Evolutionary conservation across 2,329 filamentous ascomycete genomes (phyloP), one percentile per base, ranked within the genome.

Genomic region (Cryphonectria nitschkei): DNA sequence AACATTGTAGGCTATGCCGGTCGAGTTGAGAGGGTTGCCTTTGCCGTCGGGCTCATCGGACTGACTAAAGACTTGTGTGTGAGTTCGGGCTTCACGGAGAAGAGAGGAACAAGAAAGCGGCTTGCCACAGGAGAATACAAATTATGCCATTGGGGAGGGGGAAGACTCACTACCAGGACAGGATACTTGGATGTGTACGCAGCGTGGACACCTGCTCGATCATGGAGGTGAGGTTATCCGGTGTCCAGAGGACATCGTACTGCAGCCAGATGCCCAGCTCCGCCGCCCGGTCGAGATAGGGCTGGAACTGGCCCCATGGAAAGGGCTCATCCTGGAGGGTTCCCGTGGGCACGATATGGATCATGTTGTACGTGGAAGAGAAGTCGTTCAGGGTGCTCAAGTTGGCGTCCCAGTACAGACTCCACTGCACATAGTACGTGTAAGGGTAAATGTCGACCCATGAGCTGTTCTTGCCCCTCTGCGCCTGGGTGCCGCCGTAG

Each of bases 1-100:
- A 60, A 79, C 74, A 14, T 81, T 75, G 75, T 86, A 86, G 0
- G 84, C 79, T 26, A 80, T 71, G 9, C 74, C 74, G 0, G 85
- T 84, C 0, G 83, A 82, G 74, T 85, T 82, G 19, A 86, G 75
- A 0, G 84, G 79, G 73, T 85, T 81, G 60, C 79, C 75, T 69
- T 80, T 79, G 29, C 84, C 84, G 75, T 87, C 86, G 13, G 84
- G 82, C 72, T 87, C 85, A 73, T 87, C 85, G 22, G 80, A 83
- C 1, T 84, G 84, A 73, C 63, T 65, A 16, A 11, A 34, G 34
- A 9, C 19, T 37, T 9, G 29, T 19, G 9, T 13, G 39, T 63
- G 14, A 29, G 37, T 41, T 11, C 8, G 37, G 9, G 1, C 0
- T 39, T 34, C 9, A 19, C n/a, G 5, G 39, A 26, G 16, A 43